Percentiles rank a stretch among this genome's conserved stretches.
Evolutionary conservation across 805 yeast genomes (phyloP).

Genomic region (Spathaspora sp.): DNA sequence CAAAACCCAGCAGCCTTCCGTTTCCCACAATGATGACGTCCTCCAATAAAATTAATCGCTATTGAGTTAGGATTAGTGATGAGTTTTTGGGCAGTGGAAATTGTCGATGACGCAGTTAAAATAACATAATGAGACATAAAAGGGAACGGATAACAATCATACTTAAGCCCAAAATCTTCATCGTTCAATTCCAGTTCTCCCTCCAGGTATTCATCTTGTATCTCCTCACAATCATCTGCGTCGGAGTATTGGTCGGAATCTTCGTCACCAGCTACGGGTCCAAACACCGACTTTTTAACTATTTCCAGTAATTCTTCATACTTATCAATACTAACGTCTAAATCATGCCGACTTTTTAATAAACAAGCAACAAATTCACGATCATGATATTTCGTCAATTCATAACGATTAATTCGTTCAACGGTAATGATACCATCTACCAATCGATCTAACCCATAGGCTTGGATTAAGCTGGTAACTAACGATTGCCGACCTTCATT

Average conservation of each 20-base stretch:
- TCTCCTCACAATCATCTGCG: constrained; percentile 1
- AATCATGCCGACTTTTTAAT: constrained; percentile 9
- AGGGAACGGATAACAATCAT: constrained; percentile 66
- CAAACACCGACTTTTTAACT: background rate
- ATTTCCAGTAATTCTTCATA: constrained; percentile 2
- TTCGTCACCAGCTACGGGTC: background rate
- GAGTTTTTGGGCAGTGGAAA: constrained; percentile 44
- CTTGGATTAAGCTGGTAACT: constrained; percentile 37
- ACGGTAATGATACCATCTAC: constrained; percentile 22
- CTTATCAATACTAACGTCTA: constrained; percentile 10
- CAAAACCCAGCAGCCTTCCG: constrained; percentile 66
- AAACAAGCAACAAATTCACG: constrained; percentile 28
- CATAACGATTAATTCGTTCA: constrained; percentile 25
- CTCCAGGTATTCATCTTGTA: constrained; percentile 6
- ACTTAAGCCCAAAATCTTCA: constrained; percentile 44
- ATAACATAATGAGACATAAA: constrained; percentile 47
- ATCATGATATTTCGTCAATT: constrained; percentile 50
- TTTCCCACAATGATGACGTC: constrained; percentile 65
- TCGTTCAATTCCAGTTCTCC: constrained; percentile 8
- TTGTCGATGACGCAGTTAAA: constrained; percentile 54
- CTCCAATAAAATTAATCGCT: constrained; percentile 75
- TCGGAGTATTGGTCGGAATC: background rate
- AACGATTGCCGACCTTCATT: constrained; percentile 49
- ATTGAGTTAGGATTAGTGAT: constrained; percentile 15
- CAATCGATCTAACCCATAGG: constrained; percentile 31